These are phyloP conservation scores for Gossypium anomalum DNA, from an alignment of 345 rosid genomes.

Conservation along the genomic window DNA sequence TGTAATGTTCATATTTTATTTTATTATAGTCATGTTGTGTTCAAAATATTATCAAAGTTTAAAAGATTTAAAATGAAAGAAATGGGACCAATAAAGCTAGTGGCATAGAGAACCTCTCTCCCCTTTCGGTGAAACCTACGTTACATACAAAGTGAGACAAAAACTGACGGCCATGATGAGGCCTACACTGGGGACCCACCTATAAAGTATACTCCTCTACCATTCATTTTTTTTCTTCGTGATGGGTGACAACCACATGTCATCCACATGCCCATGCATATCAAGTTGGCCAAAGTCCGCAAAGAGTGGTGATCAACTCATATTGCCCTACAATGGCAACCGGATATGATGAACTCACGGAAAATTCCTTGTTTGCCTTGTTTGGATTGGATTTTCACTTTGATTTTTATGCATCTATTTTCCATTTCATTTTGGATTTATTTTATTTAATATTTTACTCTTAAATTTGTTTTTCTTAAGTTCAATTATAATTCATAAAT, in stretches of 20 bases:
- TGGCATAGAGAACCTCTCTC: constrained; percentile 6
- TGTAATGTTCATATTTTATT: not conserved
- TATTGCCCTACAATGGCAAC: too few species aligned
- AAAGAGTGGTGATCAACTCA: not conserved
- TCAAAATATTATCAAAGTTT: not conserved
- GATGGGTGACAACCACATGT: constrained; percentile 23
- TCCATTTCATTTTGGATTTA: too few species aligned
- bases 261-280: constrained; percentile 19
- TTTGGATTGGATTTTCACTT: too few species aligned
- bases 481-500: too few species aligned
- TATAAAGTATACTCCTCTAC: not conserved
- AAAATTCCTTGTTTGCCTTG: too few species aligned
- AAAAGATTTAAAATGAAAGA: constrained; percentile 22
- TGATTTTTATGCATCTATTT: too few species aligned
- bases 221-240: constrained; percentile 7
- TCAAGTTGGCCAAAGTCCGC: constrained; percentile 4
- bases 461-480: too few species aligned
- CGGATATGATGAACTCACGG: too few species aligned
- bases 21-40: too few species aligned
- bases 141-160: constrained; percentile 34
- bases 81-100: not conserved
- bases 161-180: constrained; percentile 22
- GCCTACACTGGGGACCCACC: constrained; percentile 13
- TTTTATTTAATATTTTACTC: too few species aligned
- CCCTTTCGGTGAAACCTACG: constrained; percentile 37